A percentile compares a stretch with the other conserved stretches of the same genome.
Conservation (phyloP, 2,329 filamentous ascomycete genomes). For the Fusarium sp. region DNA sequence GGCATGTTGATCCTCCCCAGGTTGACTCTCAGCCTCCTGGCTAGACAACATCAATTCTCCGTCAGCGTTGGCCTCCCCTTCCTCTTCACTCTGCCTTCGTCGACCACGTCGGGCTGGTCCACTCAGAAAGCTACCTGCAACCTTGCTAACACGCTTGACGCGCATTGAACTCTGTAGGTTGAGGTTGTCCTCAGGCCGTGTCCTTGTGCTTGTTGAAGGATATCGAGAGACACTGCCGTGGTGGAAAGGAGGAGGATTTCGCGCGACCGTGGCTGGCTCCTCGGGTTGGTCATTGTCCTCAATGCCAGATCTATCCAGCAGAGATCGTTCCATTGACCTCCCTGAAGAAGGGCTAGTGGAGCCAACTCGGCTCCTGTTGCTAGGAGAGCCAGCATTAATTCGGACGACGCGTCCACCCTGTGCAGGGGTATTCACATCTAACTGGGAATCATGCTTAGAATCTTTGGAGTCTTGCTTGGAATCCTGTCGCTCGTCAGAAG, state of each 20-base stretch:
- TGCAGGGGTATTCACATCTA: constrained; percentile 67
- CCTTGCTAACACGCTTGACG: constrained; percentile 80
- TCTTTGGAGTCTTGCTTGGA: constrained; percentile 41
- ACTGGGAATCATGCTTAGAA: constrained; percentile 46
- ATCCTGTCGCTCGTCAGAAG: constrained; percentile 55
- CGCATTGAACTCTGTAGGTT: constrained; percentile 80
- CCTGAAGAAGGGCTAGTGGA: constrained; percentile 55
- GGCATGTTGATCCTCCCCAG: constrained; percentile 53
- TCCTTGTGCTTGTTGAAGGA: constrained; percentile 62
- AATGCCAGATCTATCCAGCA: constrained; percentile 50
- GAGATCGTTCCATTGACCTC: constrained; percentile 53
- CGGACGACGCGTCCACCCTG: constrained; percentile 66
- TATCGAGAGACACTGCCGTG: constrained; percentile 67
- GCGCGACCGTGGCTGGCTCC: constrained; percentile 63
- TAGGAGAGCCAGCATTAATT: constrained; percentile 66
- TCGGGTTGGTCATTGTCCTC: constrained; percentile 63
- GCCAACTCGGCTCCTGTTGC: constrained; percentile 54
- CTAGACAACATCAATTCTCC: constrained; percentile 55
- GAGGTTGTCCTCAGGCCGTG: constrained; percentile 70
- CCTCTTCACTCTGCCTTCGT: constrained; percentile 64
- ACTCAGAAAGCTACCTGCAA: constrained; percentile 81
- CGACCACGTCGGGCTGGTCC: constrained; percentile 83
- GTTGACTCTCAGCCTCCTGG: constrained; percentile 59
- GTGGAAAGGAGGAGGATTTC: constrained; percentile 60
- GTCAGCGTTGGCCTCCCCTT: constrained; percentile 62